A percentile compares a stretch with the other conserved stretches of the same genome.
phyloP scores from a whole-genome alignment of 75 land plant genomes.

The Adiantum capillusveneris region DNA sequence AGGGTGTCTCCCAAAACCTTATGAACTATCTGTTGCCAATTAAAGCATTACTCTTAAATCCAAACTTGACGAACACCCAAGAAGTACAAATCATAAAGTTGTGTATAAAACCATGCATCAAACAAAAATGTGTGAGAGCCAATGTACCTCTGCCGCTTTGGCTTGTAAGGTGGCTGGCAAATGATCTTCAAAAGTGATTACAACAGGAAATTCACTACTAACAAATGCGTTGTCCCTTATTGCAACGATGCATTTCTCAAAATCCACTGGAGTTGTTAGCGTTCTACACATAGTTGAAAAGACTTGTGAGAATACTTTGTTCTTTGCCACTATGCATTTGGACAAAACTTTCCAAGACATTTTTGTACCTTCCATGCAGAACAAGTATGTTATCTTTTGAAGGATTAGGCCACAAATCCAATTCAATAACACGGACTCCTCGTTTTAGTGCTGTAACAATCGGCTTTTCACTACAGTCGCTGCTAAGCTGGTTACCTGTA shows the following conservation, averaged over 20 bases:
- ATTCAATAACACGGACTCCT: slow-evolving; percentile 82
- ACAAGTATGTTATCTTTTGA: slow-evolving; percentile 42
- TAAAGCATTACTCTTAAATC: no score
- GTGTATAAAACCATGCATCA: no score
- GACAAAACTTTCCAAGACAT: no score
- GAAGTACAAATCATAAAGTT: no score
- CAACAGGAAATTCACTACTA: slow-evolving; percentile 61
- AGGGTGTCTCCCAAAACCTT: slow-evolving; percentile 51
- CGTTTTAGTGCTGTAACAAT: slow-evolving; percentile 49
- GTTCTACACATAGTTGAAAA: slow-evolving; percentile 31
- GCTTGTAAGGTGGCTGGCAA: slow-evolving; percentile 48
- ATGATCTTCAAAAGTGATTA: slow-evolving; percentile 77
- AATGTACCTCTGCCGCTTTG: slow-evolving; percentile 47
- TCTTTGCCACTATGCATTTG: no score
- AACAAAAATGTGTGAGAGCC: no score
- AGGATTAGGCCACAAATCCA: slow-evolving; percentile 80
- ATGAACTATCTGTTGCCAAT: slow-evolving; percentile 46
- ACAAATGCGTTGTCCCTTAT: slow-evolving; percentile 66
- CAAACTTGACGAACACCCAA: no score
- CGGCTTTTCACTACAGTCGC: slow-evolving; percentile 69
- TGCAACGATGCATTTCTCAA: slow-evolving; percentile 48
- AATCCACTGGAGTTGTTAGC: slow-evolving; percentile 57
- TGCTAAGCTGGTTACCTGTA: slow-evolving; percentile 83
- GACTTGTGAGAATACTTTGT: no score
- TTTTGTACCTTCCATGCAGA: slow-evolving; percentile 68